These are phyloP conservation scores for Lenzites betulinus DNA, from an alignment of 768 basidiomycete genomes.

Conservation along the genomic window DNA sequence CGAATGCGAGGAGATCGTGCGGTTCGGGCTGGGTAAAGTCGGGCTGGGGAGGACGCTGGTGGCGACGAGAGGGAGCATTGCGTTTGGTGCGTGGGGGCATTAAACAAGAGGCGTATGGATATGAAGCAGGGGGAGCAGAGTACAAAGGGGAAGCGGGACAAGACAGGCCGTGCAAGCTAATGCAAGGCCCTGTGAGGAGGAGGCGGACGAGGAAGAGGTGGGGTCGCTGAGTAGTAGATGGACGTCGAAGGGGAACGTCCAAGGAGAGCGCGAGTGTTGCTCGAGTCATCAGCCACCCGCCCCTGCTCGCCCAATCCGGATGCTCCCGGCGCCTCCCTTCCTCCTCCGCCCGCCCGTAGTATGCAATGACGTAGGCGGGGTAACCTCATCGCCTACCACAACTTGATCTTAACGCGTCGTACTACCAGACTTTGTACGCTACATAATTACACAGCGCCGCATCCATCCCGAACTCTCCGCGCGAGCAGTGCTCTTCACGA, in stretches of 20 bases:
- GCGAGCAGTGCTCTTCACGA: neutral
- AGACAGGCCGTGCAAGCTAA: slow-evolving; percentile 14
- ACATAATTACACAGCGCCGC: neutral
- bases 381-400: too few relatives aligned
- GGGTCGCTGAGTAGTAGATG: neutral
- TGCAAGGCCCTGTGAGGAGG: slow-evolving; percentile 4
- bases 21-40: neutral
- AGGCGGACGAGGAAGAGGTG: neutral
- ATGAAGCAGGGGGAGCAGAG: neutral
- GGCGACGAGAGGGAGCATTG: slow-evolving; percentile 26
- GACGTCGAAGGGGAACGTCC: too few relatives aligned
- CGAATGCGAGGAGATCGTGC: slow-evolving; percentile 18
- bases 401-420: too few relatives aligned
- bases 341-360: too few relatives aligned
- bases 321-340: neutral
- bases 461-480: neutral
- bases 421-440: too few relatives aligned
- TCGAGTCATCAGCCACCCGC: slow-evolving; percentile 15
- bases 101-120: slow-evolving; percentile 23
- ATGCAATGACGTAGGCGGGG: neutral
- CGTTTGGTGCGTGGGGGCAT: slow-evolving; percentile 31
- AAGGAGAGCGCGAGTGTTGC: neutral
- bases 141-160: neutral
- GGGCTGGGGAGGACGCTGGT: slow-evolving; percentile 11
- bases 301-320: slow-evolving; percentile 1